phyloP scores from a whole-genome alignment of 1,284 basidiomycete species.

The Melampsora larici-populina region DNA sequence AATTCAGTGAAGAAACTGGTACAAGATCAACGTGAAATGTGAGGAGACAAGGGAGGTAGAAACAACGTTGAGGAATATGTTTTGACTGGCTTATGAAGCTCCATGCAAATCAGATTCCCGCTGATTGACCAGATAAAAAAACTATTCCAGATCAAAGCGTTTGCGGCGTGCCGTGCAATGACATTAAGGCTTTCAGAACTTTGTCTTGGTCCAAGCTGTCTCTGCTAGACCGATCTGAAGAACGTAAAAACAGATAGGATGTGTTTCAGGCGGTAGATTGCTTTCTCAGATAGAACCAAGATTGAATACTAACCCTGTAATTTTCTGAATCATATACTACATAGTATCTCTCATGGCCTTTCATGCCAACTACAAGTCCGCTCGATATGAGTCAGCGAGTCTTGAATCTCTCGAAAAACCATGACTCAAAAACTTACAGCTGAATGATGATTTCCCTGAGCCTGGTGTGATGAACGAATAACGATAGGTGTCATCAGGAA shows the following conservation, averaged over 20 bases:
- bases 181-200: conserved; percentile 1
- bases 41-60: too few species aligned
- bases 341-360: neutral
- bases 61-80: too few species aligned
- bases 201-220: neutral
- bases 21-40: too few species aligned
- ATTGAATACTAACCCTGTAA: neutral
- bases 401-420: neutral
- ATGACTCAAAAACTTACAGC: neutral
- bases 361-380: neutral
- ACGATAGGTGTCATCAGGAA: neutral
- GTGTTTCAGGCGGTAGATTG: neutral
- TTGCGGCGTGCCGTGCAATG: too few species aligned
- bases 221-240: neutral
- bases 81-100: too few species aligned
- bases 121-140: too few species aligned
- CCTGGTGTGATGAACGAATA: neutral
- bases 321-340: neutral
- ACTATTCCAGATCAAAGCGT: too few species aligned
- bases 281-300: neutral
- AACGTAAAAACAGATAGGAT: neutral
- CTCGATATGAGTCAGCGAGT: neutral
- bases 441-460: neutral
- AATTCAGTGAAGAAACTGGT: too few species aligned
- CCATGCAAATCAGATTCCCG: too few species aligned